Base-by-base conservation (phyloP, 768 basidiomycete genomes). In the Hysterangium stoloniferum region DNA sequence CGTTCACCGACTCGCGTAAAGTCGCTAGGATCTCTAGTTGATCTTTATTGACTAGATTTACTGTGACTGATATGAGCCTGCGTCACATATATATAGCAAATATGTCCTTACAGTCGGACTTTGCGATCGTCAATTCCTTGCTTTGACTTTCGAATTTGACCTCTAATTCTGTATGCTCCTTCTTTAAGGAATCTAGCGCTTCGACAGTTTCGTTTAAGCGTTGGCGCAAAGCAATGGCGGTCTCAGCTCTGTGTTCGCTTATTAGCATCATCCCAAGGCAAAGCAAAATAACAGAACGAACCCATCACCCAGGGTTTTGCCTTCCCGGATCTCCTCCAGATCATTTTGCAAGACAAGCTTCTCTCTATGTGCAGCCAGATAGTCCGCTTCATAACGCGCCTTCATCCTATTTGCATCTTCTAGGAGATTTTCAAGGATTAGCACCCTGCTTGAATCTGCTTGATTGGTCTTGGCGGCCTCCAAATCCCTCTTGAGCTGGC, bases 341-440 rank as follows among this genome's bases (percentile, higher is more conserved):
- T 89, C 79, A 34, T 80, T 77, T 61, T 89, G 82, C 28, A 95
- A 64, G 3, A 86, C 73, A 28, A 95, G 72, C 62, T 85, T 86
- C 65, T 87, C 86, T 33, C 90, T 73, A 62, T 95, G 92, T 13
- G 82, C 81, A 1, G 80, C 73, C 11, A 97, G 71, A 62, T 93
- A 96, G 60, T 96, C 92, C 17, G 72, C 69, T 64, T 97, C 92
- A 59, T 95, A 95, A 27, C 91, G 75, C 27, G 78, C 73, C 71
- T 95, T 95, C 82, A 88, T 84, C 56, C 86, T 73, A 54, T 85
- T 94, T 25, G 93, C 88, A 57, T 97, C 94, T 45, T 92, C 89
- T 49, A 97, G 69, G 49, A 95, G 68, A 60, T 90, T 93, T 67
- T 97, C 91, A 24, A 96, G 70, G n/a, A 95, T 88, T 15, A 92